phyloP scores from a whole-genome alignment of 371 early-diverging fungal genomes.

The Zopfochytrium polystomum region DNA sequence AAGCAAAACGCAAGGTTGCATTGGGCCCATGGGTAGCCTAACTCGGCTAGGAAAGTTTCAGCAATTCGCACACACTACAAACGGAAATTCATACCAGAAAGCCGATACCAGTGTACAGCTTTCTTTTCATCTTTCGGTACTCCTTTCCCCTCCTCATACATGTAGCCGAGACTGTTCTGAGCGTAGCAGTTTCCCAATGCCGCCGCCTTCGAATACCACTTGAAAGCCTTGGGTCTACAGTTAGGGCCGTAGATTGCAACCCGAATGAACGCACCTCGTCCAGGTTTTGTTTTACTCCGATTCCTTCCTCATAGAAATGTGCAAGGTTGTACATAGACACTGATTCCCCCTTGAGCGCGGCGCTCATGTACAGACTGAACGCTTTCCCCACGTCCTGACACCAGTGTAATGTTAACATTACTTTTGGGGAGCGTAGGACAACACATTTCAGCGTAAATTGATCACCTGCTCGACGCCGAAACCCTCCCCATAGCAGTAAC shows the following conservation, averaged over 20 bases:
- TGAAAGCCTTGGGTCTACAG: conserved; percentile 53
- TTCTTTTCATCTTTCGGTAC: conserved; percentile 50
- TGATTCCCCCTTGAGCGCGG: conserved; percentile 45
- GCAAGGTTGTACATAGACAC: conserved; percentile 81
- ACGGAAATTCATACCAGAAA: conserved; percentile 11
- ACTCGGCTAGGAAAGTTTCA: conserved; percentile 44
- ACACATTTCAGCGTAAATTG: too few species aligned
- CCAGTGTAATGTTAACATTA: too few species aligned
- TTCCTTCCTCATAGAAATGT: conserved; percentile 83
- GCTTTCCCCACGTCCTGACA: conserved; percentile 41
- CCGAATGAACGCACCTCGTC: conserved; percentile 26
- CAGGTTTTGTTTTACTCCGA: conserved; percentile 65
- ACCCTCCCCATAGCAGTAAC: conserved; percentile 88
- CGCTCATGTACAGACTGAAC: conserved; percentile 41
- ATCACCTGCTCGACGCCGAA: conserved; percentile 58
- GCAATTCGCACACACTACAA: too few species aligned
- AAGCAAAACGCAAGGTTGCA: conserved; percentile 81
- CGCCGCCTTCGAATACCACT: conserved; percentile 79
- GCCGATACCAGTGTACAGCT: conserved; percentile 19
- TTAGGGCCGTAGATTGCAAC: not conserved
- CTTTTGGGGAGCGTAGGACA: too few species aligned
- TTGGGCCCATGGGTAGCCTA: conserved; percentile 73
- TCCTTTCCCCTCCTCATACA: conserved; percentile 75
- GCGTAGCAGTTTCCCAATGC: conserved; percentile 83
- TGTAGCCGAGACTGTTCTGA: conserved; percentile 80